Conservation (phyloP, 1,284 basidiomycete genomes). For the Cutaneotrichosporon dermatis region DNA sequence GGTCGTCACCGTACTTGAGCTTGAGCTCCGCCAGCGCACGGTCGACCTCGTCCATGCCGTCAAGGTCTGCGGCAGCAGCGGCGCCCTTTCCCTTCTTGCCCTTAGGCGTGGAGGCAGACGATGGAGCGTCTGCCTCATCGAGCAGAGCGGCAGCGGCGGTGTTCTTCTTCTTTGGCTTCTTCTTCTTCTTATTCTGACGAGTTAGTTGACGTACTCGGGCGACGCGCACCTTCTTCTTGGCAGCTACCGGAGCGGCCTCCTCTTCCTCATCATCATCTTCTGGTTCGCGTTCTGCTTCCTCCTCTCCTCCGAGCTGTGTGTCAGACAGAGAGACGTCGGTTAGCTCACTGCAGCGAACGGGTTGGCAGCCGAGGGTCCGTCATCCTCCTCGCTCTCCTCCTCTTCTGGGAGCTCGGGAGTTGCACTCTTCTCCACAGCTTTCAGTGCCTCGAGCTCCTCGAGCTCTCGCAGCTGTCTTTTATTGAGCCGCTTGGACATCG, state of each 20-base stretch:
- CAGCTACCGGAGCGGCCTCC: conserved; percentile 19
- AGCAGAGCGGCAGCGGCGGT: conserved; percentile 7
- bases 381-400: conserved; percentile 20
- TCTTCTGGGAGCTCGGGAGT: conserved; percentile 16
- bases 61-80: conserved; percentile 27
- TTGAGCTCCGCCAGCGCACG: conserved; percentile 75
- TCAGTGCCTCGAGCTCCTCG: conserved; percentile 58
- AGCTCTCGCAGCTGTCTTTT: conserved; percentile 79
- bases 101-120: conserved; percentile 37
- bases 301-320: conserved; percentile 11
- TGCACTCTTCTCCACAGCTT: conserved; percentile 34
- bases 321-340: background rate
- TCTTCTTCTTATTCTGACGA: conserved; percentile 46
- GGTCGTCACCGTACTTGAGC: conserved; percentile 53
- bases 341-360: conserved; percentile 58
- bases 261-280: conserved; percentile 34
- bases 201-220: background rate
- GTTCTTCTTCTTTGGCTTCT: conserved; percentile 44
- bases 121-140: conserved; percentile 14
- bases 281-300: conserved; percentile 26
- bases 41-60: conserved; percentile 74
- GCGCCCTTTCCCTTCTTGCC: conserved; percentile 52
- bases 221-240: conserved; percentile 34
- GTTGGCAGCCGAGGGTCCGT: conserved; percentile 32
- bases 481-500: conserved; percentile 55